Base-by-base conservation (phyloP, 1,284 basidiomycete species). In the Gomphus bonarii region DNA sequence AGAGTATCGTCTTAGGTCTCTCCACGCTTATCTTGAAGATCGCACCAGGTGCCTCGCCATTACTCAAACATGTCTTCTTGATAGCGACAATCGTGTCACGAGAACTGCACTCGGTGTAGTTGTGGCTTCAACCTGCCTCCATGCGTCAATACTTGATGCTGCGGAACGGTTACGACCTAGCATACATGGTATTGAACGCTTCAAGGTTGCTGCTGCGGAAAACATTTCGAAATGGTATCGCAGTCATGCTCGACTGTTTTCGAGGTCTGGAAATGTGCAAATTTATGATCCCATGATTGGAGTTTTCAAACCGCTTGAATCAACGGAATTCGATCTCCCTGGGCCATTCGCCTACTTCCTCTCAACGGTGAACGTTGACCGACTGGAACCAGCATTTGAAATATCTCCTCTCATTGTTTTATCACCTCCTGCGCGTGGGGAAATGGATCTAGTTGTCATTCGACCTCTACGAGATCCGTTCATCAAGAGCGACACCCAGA, bases 331-430 rank as follows among this genome's bases (percentile, higher is more conserved):
- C 14, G 67, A 71, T 33, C 60, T 87, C n/a, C 63, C 76, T 0
- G 94, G 92, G 0, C 91, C 91, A 1, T 97, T 95, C 65, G 73
- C 79, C 18, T 98, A 98, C 69, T 89, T 93, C 66, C 69, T 95
- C 20, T 83, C 85, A 6, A 86, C 87, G 0, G 76, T 89, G 54
- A 88, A 91, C 58, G 87, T 89, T 31, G 85, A 91, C 67, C 77
- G 94, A 14, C 75, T 97, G 57, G 94, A 97, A 68, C 81, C 88
- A 1, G 67, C 73, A 1, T 95, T 97, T 66, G 74, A 84, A 56
- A 87, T 93, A 49, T 75, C 83, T 0, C 89, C 91, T 10, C 66
- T 55, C 62, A 57, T 70, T 36, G 68, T 74, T 59, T 64, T 66
- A 31, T 67, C 72, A 46, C 71, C 74, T n/a, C 65, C 75, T 1